Conservation (phyloP, 2,329 filamentous ascomycete species). For the Diaporthe aspalathi region DNA sequence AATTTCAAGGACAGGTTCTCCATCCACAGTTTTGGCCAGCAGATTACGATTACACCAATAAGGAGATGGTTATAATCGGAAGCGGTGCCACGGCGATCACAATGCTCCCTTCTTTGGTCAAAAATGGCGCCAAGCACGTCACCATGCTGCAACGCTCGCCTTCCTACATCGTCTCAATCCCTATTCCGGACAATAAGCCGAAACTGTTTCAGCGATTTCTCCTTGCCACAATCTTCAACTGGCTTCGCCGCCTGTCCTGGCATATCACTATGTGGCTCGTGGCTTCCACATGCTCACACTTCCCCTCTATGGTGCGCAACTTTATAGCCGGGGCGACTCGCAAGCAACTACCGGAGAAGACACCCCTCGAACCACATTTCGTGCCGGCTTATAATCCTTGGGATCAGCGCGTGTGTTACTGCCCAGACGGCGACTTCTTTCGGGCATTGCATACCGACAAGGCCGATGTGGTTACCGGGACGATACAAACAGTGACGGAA, state of each 20-base stretch:
- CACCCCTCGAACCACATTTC: slow-evolving; percentile 66
- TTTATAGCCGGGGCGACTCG: slow-evolving; percentile 51
- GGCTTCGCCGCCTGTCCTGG: slow-evolving; percentile 60
- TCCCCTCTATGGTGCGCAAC: slow-evolving; percentile 54
- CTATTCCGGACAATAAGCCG: slow-evolving; percentile 50
- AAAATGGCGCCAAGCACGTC: slow-evolving; percentile 64
- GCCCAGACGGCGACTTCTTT: slow-evolving; percentile 59
- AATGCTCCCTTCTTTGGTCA: slow-evolving; percentile 70
- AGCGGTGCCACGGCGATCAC: slow-evolving; percentile 77
- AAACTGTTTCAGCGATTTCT: slow-evolving; percentile 45
- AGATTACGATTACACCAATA: slow-evolving; percentile 72
- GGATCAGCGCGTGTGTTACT: slow-evolving; percentile 77
- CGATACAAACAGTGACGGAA: slow-evolving; percentile 58
- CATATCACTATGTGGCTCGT: slow-evolving; percentile 55
- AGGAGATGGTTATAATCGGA: slow-evolving; percentile 75
- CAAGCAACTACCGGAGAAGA: slow-evolving; percentile 41
- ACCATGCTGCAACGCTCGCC: slow-evolving; percentile 79
- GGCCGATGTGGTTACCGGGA: slow-evolving; percentile 56
- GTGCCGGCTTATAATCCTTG: slow-evolving; percentile 68
- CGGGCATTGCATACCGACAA: slow-evolving; percentile 53
- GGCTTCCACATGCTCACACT: slow-evolving; percentile 60
- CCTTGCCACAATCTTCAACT: slow-evolving; percentile 55
- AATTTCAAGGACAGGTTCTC: slow-evolving; percentile 57
- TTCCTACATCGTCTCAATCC: slow-evolving; percentile 66
- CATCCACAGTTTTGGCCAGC: slow-evolving; percentile 83